These are phyloP conservation scores for Trichophaea hybrida DNA, from an alignment of 2,329 filamentous ascomycete species.

Conservation along the genomic window DNA sequence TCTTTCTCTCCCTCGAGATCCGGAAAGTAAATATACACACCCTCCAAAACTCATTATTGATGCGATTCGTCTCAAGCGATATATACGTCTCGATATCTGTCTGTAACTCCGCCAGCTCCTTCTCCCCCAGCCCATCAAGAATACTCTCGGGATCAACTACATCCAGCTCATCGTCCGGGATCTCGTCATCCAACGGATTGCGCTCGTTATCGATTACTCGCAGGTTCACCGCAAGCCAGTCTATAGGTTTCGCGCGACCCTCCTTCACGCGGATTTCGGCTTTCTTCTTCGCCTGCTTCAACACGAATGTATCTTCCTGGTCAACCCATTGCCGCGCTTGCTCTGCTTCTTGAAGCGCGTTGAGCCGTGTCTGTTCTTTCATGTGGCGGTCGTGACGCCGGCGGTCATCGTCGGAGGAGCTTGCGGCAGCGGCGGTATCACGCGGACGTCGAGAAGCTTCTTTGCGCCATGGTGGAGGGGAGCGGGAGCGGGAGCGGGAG, in stretches of 20 bases:
- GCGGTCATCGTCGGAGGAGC: conserved; percentile 9
- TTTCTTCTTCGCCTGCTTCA: conserved; percentile 96
- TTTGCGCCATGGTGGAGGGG: conserved; percentile 8
- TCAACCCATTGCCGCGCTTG: conserved; percentile 74
- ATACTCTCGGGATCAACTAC: conserved; percentile 69
- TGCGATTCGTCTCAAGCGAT: conserved; percentile 60
- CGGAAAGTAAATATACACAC: conserved; percentile 32
- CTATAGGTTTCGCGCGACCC: conserved; percentile 78
- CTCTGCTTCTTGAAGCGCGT: conserved; percentile 53
- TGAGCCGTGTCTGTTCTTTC: conserved; percentile 27
- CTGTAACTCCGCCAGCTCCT: conserved; percentile 60
- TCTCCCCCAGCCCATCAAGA: conserved; percentile 54
- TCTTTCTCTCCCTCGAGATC: neutral
- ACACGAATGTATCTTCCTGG: conserved; percentile 87
- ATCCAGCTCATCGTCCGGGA: conserved; percentile 60
- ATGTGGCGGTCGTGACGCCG: conserved; percentile 26
- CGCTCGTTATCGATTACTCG: conserved; percentile 65
- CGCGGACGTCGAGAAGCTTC: neutral
- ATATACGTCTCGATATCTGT: conserved; percentile 57
- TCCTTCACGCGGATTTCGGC: conserved; percentile 88
- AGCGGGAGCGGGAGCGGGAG: conserved; percentile 4
- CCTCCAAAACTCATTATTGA: conserved; percentile 79
- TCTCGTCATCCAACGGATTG: conserved; percentile 59
- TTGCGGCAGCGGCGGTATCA: neutral
- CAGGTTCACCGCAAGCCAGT: conserved; percentile 82